These are phyloP conservation scores for Carex cristatella DNA, from an alignment of 176 grass and related monocot genomes.

Conservation along the genomic window DNA sequence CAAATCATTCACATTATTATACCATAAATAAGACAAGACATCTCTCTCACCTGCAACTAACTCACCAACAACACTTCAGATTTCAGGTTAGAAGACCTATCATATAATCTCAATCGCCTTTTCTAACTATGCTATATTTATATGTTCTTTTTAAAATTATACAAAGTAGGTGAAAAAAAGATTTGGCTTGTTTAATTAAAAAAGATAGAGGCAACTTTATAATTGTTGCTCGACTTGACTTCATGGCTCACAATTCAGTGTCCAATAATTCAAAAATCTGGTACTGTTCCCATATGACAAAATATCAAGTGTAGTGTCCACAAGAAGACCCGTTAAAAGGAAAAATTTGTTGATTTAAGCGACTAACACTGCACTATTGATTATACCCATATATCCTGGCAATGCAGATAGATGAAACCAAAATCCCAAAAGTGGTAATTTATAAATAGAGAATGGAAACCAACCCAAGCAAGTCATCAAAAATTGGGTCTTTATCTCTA, in stretches of 20 bases:
- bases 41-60: background rate
- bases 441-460: slow-evolving; percentile 15
- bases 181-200: background rate
- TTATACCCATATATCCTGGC: slow-evolving; percentile 1
- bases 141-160: background rate
- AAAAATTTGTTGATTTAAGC: background rate
- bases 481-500: slow-evolving; percentile 85
- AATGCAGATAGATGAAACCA: background rate
- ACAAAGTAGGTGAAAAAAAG: background rate
- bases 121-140: background rate
- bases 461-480: slow-evolving; percentile 90
- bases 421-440: background rate
- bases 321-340: background rate
- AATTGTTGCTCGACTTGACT: background rate
- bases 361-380: background rate
- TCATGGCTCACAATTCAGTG: background rate
- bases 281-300: background rate
- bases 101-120: background rate
- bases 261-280: background rate
- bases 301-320: background rate
- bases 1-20: background rate
- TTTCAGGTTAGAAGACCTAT: background rate
- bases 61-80: background rate
- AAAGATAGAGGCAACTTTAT: background rate
- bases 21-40: background rate